Conservation (phyloP, 2,329 filamentous ascomycete species). For the Aspergillus eucalypticola region DNA sequence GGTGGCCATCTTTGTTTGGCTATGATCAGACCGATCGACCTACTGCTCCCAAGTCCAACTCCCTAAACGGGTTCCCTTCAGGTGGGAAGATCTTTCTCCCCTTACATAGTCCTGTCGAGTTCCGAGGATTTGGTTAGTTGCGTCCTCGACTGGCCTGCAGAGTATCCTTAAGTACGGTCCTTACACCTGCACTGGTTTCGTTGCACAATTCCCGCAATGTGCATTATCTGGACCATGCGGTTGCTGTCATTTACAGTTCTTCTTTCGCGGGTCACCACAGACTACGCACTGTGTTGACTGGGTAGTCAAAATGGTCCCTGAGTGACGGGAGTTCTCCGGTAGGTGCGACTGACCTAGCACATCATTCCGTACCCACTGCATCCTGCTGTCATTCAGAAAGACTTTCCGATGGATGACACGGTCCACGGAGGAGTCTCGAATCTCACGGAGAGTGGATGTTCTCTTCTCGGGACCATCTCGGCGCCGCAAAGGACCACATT, state of each 20-base stretch:
- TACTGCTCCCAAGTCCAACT: constrained; percentile 49
- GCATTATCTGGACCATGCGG: background rate
- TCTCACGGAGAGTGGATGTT: background rate
- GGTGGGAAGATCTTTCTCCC: background rate
- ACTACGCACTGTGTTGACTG: background rate
- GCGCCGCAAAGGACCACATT: background rate
- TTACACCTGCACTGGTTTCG: background rate
- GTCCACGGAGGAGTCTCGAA: background rate
- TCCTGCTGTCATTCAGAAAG: constrained; percentile 41
- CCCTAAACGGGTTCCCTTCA: background rate
- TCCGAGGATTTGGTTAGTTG: background rate
- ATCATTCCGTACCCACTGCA: background rate
- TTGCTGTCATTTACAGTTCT: background rate
- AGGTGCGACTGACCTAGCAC: too few species aligned
- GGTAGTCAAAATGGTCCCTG: background rate
- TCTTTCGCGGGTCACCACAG: background rate
- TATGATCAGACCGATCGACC: background rate
- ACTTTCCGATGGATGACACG: constrained; percentile 33
- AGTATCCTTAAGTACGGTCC: background rate
- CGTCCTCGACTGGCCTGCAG: background rate
- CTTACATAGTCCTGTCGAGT: background rate
- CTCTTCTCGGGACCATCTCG: background rate
- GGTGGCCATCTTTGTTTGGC: background rate
- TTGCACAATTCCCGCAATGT: background rate
- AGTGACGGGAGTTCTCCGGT: background rate